phyloP scores from a whole-genome alignment of 345 rosid species.

The Combretum micranthum region DNA sequence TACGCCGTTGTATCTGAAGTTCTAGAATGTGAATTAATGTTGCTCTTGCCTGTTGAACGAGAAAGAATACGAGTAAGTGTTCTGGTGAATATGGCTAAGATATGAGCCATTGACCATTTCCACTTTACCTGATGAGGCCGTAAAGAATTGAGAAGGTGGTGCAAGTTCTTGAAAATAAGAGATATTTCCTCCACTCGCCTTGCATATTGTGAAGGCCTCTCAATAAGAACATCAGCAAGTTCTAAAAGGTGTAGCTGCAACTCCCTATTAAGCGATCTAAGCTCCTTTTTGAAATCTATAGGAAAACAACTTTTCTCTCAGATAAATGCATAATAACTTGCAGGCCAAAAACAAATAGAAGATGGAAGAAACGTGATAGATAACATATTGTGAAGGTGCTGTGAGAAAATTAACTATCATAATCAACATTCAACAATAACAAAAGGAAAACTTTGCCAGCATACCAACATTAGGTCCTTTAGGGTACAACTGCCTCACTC shows the following conservation, averaged over 20 bases:
- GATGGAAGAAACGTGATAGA: neutral
- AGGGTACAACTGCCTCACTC: constrained; percentile 71
- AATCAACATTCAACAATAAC: neutral
- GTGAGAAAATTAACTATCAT: neutral
- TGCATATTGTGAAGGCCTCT: constrained; percentile 92
- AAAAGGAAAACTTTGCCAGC: constrained; percentile 2
- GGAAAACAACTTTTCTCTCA: neutral
- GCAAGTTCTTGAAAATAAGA: constrained; percentile 85
- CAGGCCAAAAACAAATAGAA: neutral
- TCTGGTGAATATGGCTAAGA: neutral
- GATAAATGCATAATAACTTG: neutral
- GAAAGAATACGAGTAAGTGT: neutral
- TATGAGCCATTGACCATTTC: neutral
- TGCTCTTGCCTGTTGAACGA: constrained; percentile 65
- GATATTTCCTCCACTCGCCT: constrained; percentile 90
- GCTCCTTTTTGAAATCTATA: constrained; percentile 81
- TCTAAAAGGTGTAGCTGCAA: constrained; percentile 84
- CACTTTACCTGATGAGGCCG: constrained; percentile 80
- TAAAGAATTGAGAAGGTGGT: constrained; percentile 90
- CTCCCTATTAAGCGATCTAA: constrained; percentile 72
- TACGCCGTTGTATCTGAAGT: constrained; percentile 75
- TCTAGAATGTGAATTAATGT: constrained; percentile 85
- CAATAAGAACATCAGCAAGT: constrained; percentile 93
- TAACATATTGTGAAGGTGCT: neutral
- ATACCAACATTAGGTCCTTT: constrained; percentile 66